phyloP scores from a whole-genome alignment of 139 green algal species.

The Coelastrella sp. region DNA sequence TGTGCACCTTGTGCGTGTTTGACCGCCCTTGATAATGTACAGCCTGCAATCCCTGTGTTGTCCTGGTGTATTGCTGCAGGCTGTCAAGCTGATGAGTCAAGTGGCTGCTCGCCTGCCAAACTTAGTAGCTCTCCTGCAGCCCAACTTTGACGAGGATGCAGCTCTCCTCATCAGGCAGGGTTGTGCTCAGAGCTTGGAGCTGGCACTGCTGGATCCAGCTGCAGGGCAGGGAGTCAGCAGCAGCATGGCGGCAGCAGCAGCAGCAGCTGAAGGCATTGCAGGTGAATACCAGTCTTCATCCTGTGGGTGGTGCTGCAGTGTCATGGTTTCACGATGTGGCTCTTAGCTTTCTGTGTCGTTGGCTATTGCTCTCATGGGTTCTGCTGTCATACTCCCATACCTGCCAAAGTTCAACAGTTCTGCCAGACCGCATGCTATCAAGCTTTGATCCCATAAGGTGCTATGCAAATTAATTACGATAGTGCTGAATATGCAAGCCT shows the following conservation, averaged over 20 bases:
- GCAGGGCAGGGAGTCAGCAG: constrained; percentile 11
- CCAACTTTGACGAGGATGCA: constrained; percentile 6
- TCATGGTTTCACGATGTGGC: no score
- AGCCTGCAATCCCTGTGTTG: background rate
- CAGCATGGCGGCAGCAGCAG: constrained; percentile 28
- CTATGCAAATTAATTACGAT: no score
- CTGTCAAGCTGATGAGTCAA: constrained; percentile 63
- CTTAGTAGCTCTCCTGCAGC: constrained; percentile 72
- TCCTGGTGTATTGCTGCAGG: constrained; percentile 57
- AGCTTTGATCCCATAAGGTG: background rate
- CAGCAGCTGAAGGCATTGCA: background rate
- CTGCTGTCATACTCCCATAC: background rate
- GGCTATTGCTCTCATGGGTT: background rate
- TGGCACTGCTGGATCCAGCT: constrained; percentile 16
- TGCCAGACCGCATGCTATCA: background rate
- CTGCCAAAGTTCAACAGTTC: no score
- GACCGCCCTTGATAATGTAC: no score
- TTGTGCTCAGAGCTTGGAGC: constrained; percentile 48
- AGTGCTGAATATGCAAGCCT: background rate
- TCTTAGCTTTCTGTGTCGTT: no score
- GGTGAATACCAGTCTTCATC: no score
- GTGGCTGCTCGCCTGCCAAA: constrained; percentile 63
- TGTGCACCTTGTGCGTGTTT: no score
- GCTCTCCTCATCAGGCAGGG: constrained; percentile 53
- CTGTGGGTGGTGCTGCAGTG: no score